These are phyloP conservation scores for Coniella vitis DNA, from an alignment of 2,329 filamentous ascomycete genomes.

Conservation along the genomic window DNA sequence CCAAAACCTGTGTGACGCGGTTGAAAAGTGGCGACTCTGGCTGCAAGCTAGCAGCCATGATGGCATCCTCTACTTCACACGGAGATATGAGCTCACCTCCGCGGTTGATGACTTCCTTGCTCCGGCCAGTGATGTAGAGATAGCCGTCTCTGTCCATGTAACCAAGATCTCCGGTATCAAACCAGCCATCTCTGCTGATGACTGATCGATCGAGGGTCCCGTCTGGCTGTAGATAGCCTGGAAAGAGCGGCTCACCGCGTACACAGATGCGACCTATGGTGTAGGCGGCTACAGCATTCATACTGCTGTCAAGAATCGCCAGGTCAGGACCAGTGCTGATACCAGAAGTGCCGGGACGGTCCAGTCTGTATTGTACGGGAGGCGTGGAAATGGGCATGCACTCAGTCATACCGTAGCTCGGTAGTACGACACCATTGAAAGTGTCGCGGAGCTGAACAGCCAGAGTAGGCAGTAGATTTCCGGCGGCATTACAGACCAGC, in stretches of 20 bases:
- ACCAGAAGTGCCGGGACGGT: constrained; percentile 66
- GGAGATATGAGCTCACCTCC: constrained; percentile 86
- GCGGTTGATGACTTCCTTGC: constrained; percentile 91
- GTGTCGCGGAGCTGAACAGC: constrained; percentile 73
- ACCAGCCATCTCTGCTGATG: constrained; percentile 71
- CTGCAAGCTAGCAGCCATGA: constrained; percentile 10
- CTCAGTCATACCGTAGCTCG: constrained; percentile 92
- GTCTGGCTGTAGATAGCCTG: constrained; percentile 75
- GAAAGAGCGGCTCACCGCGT: constrained; percentile 73
- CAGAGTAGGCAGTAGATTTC: constrained; percentile 72
- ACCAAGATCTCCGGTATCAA: constrained; percentile 83
- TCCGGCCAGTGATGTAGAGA: constrained; percentile 79
- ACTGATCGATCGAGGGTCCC: constrained; percentile 65
- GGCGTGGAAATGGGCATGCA: constrained; percentile 82
- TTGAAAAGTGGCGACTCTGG: constrained; percentile 1
- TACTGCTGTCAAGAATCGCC: constrained; percentile 65
- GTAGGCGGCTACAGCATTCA: constrained; percentile 61
- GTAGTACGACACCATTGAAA: constrained; percentile 73
- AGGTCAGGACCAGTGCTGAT: constrained; percentile 78
- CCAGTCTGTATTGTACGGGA: constrained; percentile 56
- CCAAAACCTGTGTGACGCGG: constrained; percentile 7
- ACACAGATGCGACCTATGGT: constrained; percentile 78
- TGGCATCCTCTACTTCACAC: constrained; percentile 74
- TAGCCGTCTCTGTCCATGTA: constrained; percentile 75
- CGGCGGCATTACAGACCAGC: constrained; percentile 84